These are phyloP conservation scores for Macrotyloma uniflorum DNA, from an alignment of 306 rosid genomes.

Conservation along the genomic window DNA sequence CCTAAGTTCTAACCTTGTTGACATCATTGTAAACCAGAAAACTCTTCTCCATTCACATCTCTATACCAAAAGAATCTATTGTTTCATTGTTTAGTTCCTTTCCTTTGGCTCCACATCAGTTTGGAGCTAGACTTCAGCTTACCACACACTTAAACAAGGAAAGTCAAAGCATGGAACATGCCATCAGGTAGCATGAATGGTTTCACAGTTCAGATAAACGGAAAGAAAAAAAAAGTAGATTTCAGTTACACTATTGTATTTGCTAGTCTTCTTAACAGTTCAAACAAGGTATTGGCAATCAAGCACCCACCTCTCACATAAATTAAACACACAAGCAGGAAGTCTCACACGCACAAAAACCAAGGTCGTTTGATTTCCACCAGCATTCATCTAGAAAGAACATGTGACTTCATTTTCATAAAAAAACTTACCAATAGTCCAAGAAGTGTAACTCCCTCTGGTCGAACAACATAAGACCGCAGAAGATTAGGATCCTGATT, in stretches of 20 bases:
- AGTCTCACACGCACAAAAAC: not conserved
- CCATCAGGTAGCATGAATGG: too few species aligned
- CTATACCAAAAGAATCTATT: too few species aligned
- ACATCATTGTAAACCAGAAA: not conserved
- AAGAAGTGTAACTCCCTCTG: constrained; percentile 80
- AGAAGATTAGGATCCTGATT: constrained; percentile 96
- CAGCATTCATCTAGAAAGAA: constrained; percentile 31
- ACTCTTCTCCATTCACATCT: too few species aligned
- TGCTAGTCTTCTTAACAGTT: not conserved
- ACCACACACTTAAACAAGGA: not conserved
- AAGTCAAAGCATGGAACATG: not conserved
- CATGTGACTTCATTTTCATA: not conserved
- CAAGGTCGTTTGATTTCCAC: not conserved
- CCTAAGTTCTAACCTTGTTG: not conserved
- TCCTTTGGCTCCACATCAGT: not conserved
- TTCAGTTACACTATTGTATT: too few species aligned
- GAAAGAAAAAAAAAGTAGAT: too few species aligned
- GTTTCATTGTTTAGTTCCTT: not conserved
- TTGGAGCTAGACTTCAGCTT: too few species aligned
- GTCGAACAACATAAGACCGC: constrained; percentile 84
- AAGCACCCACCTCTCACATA: not conserved
- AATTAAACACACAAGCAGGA: not conserved
- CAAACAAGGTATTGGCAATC: constrained; percentile 8
- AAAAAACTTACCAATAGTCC: constrained; percentile 74
- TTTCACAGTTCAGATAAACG: too few species aligned